phyloP scores from a whole-genome alignment of 805 yeast genomes.

The Candida caryicola region DNA sequence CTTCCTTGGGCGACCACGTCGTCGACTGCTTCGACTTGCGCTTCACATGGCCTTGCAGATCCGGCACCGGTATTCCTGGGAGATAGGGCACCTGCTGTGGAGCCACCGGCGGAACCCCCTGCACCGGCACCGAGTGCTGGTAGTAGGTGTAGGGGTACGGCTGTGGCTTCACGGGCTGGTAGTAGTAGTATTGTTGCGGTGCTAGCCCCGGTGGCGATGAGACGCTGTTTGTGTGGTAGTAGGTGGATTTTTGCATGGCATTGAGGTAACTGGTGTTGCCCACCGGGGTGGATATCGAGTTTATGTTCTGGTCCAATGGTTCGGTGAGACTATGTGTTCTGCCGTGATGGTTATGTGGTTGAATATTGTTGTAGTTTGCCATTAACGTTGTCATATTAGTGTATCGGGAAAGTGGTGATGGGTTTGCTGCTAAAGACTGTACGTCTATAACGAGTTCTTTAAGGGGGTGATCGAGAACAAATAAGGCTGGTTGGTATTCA shows the following conservation, averaged over 20 bases:
- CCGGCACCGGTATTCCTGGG: slow-evolving; percentile 5
- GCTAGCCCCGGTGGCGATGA: slow-evolving; percentile 3
- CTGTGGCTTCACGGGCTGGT: slow-evolving; percentile 3
- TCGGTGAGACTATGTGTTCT: background rate
- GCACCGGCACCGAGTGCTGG: slow-evolving; percentile 1
- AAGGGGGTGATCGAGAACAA: no score
- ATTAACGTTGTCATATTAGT: slow-evolving; percentile 6
- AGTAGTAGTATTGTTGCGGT: slow-evolving; percentile 1
- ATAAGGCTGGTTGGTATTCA: no score
- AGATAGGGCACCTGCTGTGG: slow-evolving; percentile 1
- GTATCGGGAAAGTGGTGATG: no score
- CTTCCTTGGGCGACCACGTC: slow-evolving; percentile 81
- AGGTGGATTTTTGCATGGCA: background rate
- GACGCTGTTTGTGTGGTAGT: slow-evolving; percentile 1
- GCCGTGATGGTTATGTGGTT: background rate
- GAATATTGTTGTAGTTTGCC: slow-evolving; percentile 4
- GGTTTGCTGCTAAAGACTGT: no score
- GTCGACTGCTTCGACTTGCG: slow-evolving; percentile 33
- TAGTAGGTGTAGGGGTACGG: slow-evolving; percentile 3
- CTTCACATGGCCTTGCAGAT: slow-evolving; percentile 4
- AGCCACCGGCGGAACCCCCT: background rate
- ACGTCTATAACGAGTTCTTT: no score
- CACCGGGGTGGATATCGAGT: background rate
- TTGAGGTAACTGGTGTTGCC: background rate
- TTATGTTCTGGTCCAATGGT: background rate